These are phyloP conservation scores for Backusella parvicylindrica DNA, from an alignment of 192 early-diverging fungal species.

Conservation along the genomic window DNA sequence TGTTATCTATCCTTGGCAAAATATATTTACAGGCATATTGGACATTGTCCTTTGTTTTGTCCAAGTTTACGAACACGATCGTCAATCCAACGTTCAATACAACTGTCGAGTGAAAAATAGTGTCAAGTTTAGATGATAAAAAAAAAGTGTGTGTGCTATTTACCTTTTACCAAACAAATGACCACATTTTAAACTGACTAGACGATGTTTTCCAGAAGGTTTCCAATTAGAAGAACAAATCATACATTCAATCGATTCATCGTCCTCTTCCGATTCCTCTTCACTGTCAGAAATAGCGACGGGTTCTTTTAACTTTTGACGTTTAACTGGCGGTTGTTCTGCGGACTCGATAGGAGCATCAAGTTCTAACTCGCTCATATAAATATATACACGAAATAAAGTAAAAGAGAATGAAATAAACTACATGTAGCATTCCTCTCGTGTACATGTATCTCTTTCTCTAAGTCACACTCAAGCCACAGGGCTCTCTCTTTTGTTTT, in stretches of 20 bases:
- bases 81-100: constrained; percentile 16
- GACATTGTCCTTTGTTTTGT: background rate
- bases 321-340: background rate
- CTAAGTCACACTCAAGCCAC: background rate
- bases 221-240: constrained; percentile 23
- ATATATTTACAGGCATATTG: constrained; percentile 21
- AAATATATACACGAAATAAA: background rate
- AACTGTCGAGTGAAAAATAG: background rate
- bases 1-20: no score
- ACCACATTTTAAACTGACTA: constrained; percentile 17
- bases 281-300: background rate
- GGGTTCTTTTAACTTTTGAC: background rate
- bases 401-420: background rate
- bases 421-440: no score
- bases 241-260: constrained; percentile 15
- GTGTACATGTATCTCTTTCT: no score
- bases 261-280: background rate
- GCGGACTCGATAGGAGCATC: background rate
- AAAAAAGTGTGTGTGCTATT: background rate
- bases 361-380: background rate
- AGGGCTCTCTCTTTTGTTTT: no score
- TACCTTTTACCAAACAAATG: constrained; percentile 23
- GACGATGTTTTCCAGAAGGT: constrained; percentile 6
- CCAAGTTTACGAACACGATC: background rate
- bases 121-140: no score